Evolutionary conservation across 352 stramenopile genomes (phyloP).

Genomic region (Phytophthora fragariaefolia): DNA sequence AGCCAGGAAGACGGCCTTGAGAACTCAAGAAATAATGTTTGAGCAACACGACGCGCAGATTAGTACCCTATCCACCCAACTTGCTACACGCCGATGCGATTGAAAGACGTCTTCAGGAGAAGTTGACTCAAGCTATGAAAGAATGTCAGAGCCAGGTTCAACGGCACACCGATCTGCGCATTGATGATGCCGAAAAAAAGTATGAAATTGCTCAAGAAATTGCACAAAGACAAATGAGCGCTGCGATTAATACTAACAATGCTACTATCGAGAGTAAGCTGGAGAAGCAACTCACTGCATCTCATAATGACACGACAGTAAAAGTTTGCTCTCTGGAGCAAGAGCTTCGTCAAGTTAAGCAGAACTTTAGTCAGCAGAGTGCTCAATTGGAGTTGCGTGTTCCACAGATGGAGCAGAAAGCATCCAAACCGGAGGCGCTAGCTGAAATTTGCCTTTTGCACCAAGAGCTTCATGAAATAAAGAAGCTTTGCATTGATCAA

Average conservation of each 20-base stretch:
- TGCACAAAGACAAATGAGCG: background rate
- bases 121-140: background rate
- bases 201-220: background rate
- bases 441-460: too few relatives aligned
- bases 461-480: too few relatives aligned
- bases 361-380: too few relatives aligned
- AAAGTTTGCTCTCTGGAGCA: too few relatives aligned
- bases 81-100: background rate
- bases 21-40: background rate
- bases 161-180: background rate
- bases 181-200: background rate
- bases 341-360: too few relatives aligned
- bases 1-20: background rate
- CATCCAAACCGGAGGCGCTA: too few relatives aligned
- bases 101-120: background rate
- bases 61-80: background rate
- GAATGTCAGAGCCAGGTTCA: background rate
- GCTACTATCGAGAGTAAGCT: too few relatives aligned
- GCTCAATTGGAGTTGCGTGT: too few relatives aligned
- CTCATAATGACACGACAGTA: too few relatives aligned
- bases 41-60: background rate
- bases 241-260: background rate
- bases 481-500: too few relatives aligned
- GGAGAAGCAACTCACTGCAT: too few relatives aligned
- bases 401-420: too few relatives aligned